A percentile compares a stretch with the other conserved stretches of the same genome.
phyloP scores from a whole-genome alignment of 208 protist species.

The Trypanosoma cruzi region DNA sequence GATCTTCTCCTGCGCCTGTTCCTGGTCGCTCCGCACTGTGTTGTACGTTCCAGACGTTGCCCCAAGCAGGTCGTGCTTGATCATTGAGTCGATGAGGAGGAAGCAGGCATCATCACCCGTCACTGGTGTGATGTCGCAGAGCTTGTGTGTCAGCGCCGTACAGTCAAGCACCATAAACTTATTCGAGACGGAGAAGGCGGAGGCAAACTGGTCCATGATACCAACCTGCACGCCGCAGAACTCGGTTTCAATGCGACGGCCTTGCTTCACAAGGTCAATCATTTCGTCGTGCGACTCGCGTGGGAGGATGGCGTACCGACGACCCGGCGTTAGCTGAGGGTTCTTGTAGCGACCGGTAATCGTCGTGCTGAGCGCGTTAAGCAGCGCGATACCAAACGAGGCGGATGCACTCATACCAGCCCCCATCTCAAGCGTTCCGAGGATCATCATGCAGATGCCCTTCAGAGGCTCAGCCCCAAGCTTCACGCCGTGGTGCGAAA shows the following conservation, averaged over 20 bases:
- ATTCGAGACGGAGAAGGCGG: conserved; percentile 66
- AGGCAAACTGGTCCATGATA: conserved; percentile 94
- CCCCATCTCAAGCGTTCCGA: conserved; percentile 76
- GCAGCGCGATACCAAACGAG: conserved; percentile 74
- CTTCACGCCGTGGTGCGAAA: conserved; percentile 50
- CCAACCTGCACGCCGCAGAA: conserved; percentile 89
- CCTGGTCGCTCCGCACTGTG: conserved; percentile 64
- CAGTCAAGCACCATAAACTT: conserved; percentile 90
- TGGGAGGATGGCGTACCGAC: conserved; percentile 47
- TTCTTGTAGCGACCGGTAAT: conserved; percentile 36
- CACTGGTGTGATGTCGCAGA: conserved; percentile 48
- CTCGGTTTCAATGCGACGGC: conserved; percentile 74
- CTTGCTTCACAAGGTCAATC: conserved; percentile 65
- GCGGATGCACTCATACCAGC: conserved; percentile 88
- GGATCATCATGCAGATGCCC: conserved; percentile 73
- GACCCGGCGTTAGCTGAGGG: conserved; percentile 13
- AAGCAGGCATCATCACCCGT: conserved; percentile 59
- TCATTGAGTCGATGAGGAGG: conserved; percentile 78
- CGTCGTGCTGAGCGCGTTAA: conserved; percentile 52
- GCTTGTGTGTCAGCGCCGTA: conserved; percentile 50
- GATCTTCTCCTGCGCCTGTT: conserved; percentile 70
- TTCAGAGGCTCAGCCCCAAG: conserved; percentile 36
- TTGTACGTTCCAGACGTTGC: conserved; percentile 63
- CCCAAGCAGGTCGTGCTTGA: conserved; percentile 66
- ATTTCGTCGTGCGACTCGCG: conserved; percentile 34